Percentiles rank a stretch among this genome's conserved stretches.
Evolutionary conservation across 164 flowering plant species (phyloP).

Genomic region (Platanus orientalis): DNA sequence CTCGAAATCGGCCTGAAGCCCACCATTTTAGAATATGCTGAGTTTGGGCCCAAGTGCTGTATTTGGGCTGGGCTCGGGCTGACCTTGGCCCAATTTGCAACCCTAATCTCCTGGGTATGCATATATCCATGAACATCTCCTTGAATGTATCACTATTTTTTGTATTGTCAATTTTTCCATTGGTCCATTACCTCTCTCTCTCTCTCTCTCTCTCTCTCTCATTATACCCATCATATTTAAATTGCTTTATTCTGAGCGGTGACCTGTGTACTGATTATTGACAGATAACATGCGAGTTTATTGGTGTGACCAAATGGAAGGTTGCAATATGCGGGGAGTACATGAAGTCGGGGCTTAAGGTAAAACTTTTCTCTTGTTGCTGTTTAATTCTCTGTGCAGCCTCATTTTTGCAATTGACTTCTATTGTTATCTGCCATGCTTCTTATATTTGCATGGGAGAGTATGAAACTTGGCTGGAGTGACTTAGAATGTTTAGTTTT

Average conservation of each 20-base stretch:
- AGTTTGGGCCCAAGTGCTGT: too few relatives aligned
- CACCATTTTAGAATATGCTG: too few relatives aligned
- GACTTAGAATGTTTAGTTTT: too few relatives aligned
- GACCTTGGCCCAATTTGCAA: too few relatives aligned
- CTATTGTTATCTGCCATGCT: constrained; percentile 1
- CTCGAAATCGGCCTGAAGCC: too few relatives aligned
- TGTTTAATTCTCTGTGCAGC: background rate
- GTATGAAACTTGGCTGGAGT: background rate
- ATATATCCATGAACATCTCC: too few relatives aligned
- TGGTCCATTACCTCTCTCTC: too few relatives aligned
- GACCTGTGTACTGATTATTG: constrained; percentile 9
- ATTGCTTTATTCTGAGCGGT: background rate
- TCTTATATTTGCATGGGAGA: background rate
- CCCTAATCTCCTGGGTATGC: too few relatives aligned
- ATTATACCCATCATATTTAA: background rate
- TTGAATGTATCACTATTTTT: too few relatives aligned
- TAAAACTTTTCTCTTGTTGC: constrained; percentile 15
- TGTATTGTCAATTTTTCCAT: background rate
- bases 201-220: background rate
- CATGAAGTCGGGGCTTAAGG: constrained; percentile 83
- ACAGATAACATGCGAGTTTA: constrained; percentile 79
- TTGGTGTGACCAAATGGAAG: constrained; percentile 82
- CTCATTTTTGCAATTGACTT: background rate
- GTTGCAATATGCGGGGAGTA: constrained; percentile 96
- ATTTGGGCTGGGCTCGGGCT: too few relatives aligned